phyloP scores from a whole-genome alignment of 768 basidiomycete species.

The Exidia glandulosa region DNA sequence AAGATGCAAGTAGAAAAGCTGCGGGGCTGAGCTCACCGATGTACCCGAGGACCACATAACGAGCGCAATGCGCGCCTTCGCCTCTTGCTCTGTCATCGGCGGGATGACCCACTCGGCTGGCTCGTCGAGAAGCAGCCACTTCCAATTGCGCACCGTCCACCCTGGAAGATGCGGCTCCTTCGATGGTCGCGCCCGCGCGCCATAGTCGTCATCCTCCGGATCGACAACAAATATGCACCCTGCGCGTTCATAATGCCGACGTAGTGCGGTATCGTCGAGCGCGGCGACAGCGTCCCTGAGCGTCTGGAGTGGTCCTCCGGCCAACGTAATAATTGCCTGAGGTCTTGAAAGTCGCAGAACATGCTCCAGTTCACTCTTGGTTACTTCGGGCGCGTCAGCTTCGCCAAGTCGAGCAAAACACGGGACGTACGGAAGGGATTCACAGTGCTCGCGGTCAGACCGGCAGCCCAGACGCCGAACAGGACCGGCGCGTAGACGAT shows the following conservation, averaged over 20 bases:
- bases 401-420: neutral
- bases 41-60: constrained; percentile 18
- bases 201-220: neutral
- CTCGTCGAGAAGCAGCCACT: constrained; percentile 4
- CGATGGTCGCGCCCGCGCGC: neutral
- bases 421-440: constrained; percentile 15
- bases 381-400: constrained; percentile 4
- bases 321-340: constrained; percentile 11
- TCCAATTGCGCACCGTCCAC: constrained; percentile 8
- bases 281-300: neutral
- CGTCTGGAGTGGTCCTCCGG: neutral
- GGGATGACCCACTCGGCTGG: constrained; percentile 5
- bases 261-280: neutral
- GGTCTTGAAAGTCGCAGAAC: constrained; percentile 13
- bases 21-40: constrained; percentile 2
- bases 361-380: constrained; percentile 7
- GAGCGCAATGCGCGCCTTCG: constrained; percentile 11
- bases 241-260: constrained; percentile 1
- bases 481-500: constrained; percentile 7
- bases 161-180: neutral
- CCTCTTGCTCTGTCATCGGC: constrained; percentile 6
- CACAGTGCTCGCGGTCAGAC: constrained; percentile 11
- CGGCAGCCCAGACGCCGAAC: constrained; percentile 2
- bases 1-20: neutral
- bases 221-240: constrained; percentile 1